Percentiles rank a stretch among this genome's conserved stretches.
Evolutionary conservation across 176 grass and related monocot species (phyloP).

Genomic region (Rhynchospora pubera): DNA sequence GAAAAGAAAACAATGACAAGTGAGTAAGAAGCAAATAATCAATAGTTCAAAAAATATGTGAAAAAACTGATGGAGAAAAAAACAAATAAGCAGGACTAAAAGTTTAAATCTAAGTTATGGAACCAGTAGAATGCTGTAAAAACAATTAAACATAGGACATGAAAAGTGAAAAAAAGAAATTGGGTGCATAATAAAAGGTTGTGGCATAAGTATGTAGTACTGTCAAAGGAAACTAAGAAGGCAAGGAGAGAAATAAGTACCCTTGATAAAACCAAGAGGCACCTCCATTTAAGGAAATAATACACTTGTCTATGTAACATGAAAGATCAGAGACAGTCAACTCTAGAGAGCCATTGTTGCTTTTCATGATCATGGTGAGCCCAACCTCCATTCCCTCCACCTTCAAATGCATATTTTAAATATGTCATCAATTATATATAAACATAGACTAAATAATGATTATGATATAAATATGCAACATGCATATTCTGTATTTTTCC

Average conservation of each 20-base stretch:
- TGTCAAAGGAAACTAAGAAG: background rate
- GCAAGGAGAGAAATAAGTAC: slow-evolving; percentile 32
- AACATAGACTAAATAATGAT: background rate
- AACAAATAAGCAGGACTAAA: background rate
- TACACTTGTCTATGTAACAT: slow-evolving; percentile 65
- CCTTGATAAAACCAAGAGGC: slow-evolving; percentile 99
- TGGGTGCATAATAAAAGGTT: background rate
- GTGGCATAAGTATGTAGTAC: background rate
- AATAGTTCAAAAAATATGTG: background rate
- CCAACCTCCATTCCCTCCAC: slow-evolving; percentile 95
- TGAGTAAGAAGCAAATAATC: background rate
- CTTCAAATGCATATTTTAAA: slow-evolving; percentile 43
- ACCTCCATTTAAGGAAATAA: slow-evolving; percentile 82
- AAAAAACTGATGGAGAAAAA: background rate
- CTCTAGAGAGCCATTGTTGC: slow-evolving; percentile 59
- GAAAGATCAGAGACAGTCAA: slow-evolving; percentile 53
- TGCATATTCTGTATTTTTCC: background rate
- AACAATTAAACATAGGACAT: background rate
- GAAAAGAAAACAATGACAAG: background rate
- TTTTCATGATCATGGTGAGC: slow-evolving; percentile 69
- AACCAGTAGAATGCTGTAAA: background rate
- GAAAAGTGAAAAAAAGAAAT: background rate
- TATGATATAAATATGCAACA: background rate
- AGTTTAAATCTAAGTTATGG: background rate
- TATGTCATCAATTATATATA: slow-evolving; percentile 20